phyloP scores from a whole-genome alignment of 1,284 basidiomycete genomes.

The Apiotrichum mycotoxinovorans region DNA sequence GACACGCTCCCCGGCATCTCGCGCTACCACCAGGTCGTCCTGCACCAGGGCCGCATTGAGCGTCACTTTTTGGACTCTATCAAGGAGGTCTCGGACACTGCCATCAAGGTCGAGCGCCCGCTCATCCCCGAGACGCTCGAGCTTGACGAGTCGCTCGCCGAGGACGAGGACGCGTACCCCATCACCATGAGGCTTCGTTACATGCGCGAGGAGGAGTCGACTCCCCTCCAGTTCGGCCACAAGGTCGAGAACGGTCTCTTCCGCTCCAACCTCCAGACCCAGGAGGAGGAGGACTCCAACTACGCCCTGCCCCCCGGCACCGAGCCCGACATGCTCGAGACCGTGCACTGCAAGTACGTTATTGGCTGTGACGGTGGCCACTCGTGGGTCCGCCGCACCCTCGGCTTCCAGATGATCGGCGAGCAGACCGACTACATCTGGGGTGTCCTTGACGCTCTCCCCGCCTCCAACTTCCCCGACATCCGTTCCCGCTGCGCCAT shows the following conservation, averaged over 20 bases:
- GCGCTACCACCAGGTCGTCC: constrained; percentile 21
- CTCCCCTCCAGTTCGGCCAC: constrained; percentile 20
- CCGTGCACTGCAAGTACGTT: constrained; percentile 31
- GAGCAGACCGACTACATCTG: constrained; percentile 30
- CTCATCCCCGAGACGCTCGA: constrained; percentile 18
- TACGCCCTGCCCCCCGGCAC: constrained; percentile 17
- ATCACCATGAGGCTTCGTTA: constrained; percentile 16
- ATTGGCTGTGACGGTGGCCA: constrained; percentile 34
- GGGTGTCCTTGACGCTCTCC: constrained; percentile 27
- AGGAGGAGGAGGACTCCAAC: constrained; percentile 22
- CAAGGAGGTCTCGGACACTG: constrained; percentile 11
- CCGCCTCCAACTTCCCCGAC: constrained; percentile 25
- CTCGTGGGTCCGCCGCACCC: constrained; percentile 26
- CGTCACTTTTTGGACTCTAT: constrained; percentile 21
- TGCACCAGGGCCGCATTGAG: constrained; percentile 23
- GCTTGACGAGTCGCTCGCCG: constrained; percentile 15
- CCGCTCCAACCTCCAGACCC: constrained; percentile 17
- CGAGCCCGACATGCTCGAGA: constrained; percentile 17
- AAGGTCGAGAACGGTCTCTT: constrained; percentile 20
- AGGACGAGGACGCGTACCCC: constrained; percentile 22
- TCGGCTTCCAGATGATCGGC: constrained; percentile 25
- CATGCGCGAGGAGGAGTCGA: constrained; percentile 19
- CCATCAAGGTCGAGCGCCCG: constrained; percentile 18
- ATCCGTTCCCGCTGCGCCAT: constrained; percentile 22
- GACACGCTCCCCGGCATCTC: constrained; percentile 23